Evolutionary conservation across 257 asterid genomes (phyloP), one percentile per base, ranked within the genome.

Genomic region (Thymus mandschuricus): DNA sequence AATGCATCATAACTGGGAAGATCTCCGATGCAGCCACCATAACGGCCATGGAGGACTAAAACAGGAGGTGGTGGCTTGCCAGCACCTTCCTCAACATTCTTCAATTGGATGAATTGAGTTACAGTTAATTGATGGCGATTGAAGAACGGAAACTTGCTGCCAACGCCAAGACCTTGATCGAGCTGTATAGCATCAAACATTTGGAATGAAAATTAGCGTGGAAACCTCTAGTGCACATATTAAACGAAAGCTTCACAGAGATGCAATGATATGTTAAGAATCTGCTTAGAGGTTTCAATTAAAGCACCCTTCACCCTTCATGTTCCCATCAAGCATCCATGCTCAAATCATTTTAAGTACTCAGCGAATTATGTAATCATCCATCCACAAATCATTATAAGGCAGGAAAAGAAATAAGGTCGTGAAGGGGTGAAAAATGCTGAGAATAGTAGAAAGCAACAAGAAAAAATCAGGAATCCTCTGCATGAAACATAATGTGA

Each of bases 1-100:
- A 95, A 95, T 51, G 98, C 98, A 72, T 95, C 99, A 64, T 95
- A 89, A 69, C 97, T 92, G 34, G 99, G 96, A 82, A 95, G 98
- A 79, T 95, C 98, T 31, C 99, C 99, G 30, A 95, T 95, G 71
- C 99, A 95, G 15, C 97, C 97, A 71, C 98, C 97, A 65, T 92
- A 95, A 81, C 90, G 97, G 62, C 96, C 96, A 63, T 92, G 98
- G 70, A 95, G 92, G 70, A 95, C 98, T 70, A 95, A 75, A 54
- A 92, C 97, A 34, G 99, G 96, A 6, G 99, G 99, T 30, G 96
- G 95, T 66, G 97, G 78, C 76, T 87, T 92, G 51, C 94, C 91
- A 74, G 88, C 92, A 64, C 97, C 99, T 81, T 95, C 99, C 84
- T 89, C 92, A n/a, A 88, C 98, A 77, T 88, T 76, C 81, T 70